These are phyloP conservation scores for Mucor circinelloides DNA, from an alignment of 371 early-diverging fungal genomes.

Conservation along the genomic window DNA sequence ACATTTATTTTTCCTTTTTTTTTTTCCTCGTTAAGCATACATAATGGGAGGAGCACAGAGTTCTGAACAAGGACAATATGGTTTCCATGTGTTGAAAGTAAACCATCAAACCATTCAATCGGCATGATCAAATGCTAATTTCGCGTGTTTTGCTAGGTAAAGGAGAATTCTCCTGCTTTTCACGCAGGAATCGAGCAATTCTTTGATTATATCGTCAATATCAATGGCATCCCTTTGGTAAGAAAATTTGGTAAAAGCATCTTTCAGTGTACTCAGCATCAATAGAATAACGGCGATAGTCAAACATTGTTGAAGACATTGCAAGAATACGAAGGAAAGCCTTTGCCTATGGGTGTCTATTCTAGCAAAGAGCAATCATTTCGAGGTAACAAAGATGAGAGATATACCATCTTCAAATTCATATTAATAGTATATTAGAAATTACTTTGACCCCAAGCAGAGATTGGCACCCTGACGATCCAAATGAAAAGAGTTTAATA, in stretches of 20 bases:
- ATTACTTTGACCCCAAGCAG: slow-evolving; percentile 57
- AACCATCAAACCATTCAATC: neutral
- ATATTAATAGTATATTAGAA: slow-evolving; percentile 31
- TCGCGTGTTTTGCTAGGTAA: slow-evolving; percentile 9
- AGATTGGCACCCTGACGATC: slow-evolving; percentile 51
- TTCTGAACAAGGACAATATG: slow-evolving; percentile 48
- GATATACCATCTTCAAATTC: neutral
- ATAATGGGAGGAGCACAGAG: slow-evolving; percentile 50
- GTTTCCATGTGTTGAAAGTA: slow-evolving; percentile 55
- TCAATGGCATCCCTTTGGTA: slow-evolving; percentile 66
- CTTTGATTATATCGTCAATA: slow-evolving; percentile 75
- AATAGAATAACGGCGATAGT: slow-evolving; percentile 54
- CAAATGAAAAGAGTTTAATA: slow-evolving; percentile 47
- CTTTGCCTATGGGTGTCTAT: slow-evolving; percentile 65
- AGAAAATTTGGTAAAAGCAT: neutral
- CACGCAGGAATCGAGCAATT: slow-evolving; percentile 74
- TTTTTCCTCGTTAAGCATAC: neutral
- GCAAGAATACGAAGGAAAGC: slow-evolving; percentile 52
- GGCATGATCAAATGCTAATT: neutral
- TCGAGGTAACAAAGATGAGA: slow-evolving; percentile 44
- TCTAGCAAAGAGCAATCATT: slow-evolving; percentile 68
- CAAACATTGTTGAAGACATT: slow-evolving; percentile 51
- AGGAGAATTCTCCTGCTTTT: slow-evolving; percentile 62
- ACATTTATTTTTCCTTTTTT: neutral
- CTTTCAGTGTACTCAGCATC: neutral